Conservation (phyloP, 306 rosid species). For the Casuarina glauca region DNA sequence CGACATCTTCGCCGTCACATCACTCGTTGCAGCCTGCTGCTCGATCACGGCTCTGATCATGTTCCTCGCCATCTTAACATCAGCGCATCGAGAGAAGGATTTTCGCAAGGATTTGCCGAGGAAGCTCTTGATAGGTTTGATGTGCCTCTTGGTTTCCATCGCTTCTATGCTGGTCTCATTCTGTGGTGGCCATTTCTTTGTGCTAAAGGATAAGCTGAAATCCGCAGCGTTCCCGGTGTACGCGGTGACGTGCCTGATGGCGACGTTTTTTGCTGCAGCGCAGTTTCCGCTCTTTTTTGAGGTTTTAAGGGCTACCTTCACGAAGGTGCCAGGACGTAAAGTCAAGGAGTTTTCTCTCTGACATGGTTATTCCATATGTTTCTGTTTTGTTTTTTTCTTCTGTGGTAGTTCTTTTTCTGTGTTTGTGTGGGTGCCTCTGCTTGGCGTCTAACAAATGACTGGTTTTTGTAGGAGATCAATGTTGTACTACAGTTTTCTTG, state of each 20-base stretch:
- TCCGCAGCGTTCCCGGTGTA: constrained; percentile 39
- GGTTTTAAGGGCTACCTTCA: constrained; percentile 42
- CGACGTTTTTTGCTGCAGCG: constrained; percentile 39
- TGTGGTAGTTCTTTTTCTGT: no score
- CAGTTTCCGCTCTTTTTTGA: constrained; percentile 46
- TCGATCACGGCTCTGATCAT: constrained; percentile 29
- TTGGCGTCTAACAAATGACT: no score
- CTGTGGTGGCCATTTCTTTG: constrained; percentile 44
- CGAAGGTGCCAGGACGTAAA: constrained; percentile 38
- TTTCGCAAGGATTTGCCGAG: constrained; percentile 29
- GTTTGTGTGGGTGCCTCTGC: no score
- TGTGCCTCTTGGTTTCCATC: constrained; percentile 42
- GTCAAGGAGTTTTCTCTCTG: constrained; percentile 12
- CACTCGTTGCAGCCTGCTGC: constrained; percentile 30
- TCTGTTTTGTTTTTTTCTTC: no score
- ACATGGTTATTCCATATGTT: no score
- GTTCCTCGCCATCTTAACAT: constrained; percentile 18
- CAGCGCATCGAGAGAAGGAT: constrained; percentile 37
- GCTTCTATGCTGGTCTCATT: constrained; percentile 38
- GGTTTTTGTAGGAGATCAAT: no score
- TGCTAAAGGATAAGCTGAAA: constrained; percentile 27
- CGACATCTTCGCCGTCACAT: background rate
- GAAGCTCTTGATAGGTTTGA: constrained; percentile 44
- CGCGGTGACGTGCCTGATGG: constrained; percentile 42
- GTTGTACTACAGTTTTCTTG: no score